phyloP scores from a whole-genome alignment of 2,329 filamentous ascomycete genomes.

The Trichoderma breve region DNA sequence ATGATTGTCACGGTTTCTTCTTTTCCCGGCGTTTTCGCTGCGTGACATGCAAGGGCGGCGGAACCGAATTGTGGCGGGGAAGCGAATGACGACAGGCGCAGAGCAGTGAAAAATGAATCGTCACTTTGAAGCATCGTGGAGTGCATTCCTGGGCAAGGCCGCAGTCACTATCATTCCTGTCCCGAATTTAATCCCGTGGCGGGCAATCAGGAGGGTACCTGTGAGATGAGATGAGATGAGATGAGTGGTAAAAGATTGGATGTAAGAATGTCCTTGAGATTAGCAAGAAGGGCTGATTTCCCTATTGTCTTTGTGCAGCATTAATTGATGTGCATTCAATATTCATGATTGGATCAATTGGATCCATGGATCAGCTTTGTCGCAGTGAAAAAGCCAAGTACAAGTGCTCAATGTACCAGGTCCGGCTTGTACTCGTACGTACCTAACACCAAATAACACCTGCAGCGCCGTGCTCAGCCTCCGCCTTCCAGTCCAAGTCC shows the following conservation, averaged over 20 bases:
- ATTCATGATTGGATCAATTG: neutral
- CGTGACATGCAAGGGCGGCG: neutral
- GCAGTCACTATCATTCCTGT: neutral
- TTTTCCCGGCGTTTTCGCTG: neutral
- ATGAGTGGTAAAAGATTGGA: neutral
- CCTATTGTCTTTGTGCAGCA: neutral
- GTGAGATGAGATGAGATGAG: neutral
- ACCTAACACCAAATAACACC: neutral
- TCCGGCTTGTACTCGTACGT: neutral
- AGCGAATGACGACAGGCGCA: neutral
- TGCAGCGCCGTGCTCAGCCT: neutral
- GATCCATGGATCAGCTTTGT: neutral
- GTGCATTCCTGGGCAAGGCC: conserved; percentile 3
- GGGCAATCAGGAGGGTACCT: neutral
- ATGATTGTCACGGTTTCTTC: neutral
- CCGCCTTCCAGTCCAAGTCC: neutral
- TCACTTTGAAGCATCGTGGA: conserved; percentile 7
- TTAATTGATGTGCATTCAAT: neutral
- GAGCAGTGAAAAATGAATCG: neutral
- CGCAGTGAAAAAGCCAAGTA: neutral
- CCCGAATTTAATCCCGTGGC: neutral
- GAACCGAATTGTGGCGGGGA: conserved; percentile 3
- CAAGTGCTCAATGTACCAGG: neutral
- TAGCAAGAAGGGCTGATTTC: neutral
- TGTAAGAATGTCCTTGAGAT: neutral